Evolutionary conservation across 495 filamentous ascomycete species (phyloP).

Genomic region (Penicillium verhagenii): DNA sequence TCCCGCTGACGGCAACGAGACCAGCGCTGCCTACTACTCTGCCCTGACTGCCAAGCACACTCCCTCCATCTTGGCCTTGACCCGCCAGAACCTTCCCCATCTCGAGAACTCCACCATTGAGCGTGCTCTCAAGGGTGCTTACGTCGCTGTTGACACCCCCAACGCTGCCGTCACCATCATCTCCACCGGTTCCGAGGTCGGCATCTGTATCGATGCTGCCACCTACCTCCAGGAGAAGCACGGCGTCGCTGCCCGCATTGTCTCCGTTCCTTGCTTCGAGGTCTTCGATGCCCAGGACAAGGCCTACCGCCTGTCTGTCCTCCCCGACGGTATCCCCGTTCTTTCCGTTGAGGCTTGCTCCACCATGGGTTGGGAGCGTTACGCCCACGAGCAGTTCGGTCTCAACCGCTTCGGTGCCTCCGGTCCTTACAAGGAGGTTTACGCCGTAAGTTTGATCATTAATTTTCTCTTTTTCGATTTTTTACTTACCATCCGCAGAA

Average conservation of each 20-base stretch:
- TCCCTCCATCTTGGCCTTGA: constrained; percentile 88
- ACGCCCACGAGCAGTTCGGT: constrained; percentile 98
- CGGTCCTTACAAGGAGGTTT: constrained; percentile 96
- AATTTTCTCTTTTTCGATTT: background rate
- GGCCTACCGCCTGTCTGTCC: constrained; percentile 86
- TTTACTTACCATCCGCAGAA: constrained; percentile 55
- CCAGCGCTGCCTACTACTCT: constrained; percentile 94
- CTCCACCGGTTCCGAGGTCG: constrained; percentile 94
- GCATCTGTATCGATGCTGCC: constrained; percentile 87
- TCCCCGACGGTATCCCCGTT: constrained; percentile 92
- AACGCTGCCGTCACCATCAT: constrained; percentile 86
- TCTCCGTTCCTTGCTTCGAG: constrained; percentile 95
- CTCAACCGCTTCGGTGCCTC: constrained; percentile 97
- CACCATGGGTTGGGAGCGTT: constrained; percentile 95
- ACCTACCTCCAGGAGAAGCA: constrained; percentile 88
- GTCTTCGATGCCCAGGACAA: constrained; percentile 93
- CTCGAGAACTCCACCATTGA: constrained; percentile 90
- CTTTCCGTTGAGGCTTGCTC: constrained; percentile 93
- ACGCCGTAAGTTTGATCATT: constrained; percentile 63
- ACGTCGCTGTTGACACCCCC: constrained; percentile 81
- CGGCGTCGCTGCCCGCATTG: constrained; percentile 84
- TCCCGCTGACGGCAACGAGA: constrained; percentile 98
- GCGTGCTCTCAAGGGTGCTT: constrained; percentile 88
- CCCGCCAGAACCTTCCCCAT: constrained; percentile 97
- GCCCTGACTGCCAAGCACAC: constrained; percentile 89